Evolutionary conservation across 2,329 filamentous ascomycete genomes (phyloP), one percentile per base, ranked within the genome.

Genomic region (Sporothrix curviconia): DNA sequence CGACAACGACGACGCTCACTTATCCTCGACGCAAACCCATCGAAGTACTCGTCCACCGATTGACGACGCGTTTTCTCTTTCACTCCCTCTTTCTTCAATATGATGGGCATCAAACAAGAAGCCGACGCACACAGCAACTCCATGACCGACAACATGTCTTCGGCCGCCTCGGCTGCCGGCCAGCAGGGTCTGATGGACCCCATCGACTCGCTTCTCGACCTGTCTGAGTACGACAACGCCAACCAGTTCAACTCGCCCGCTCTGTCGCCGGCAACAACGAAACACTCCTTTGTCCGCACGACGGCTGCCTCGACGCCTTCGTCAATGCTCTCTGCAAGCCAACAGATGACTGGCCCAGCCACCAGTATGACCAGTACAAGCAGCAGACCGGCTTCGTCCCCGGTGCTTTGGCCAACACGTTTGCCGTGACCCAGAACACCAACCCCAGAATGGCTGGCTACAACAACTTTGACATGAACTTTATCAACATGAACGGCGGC

Each of bases 331-430:
- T 71, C 80, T 7, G 74, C 77, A 56, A 71, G 66, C 25, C 81
- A 86, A 61, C 79, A 79, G 19, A 82, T 92, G 67, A 85, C 84
- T 89, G 85, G 36, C 92, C 94, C 8, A 96, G 90, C 72, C 92
- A 96, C 75, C 90, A 95, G 73, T 97, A 97, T 78, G 89, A 91
- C 67, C 85, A 90, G 68, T 95, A 96, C 77, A 89, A 90, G 75
- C 94, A 99, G 71, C 92, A 96, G 76, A 96, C 94, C 3, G 91
- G 92, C 62, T 85, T 96, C 30, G 90, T 94, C 0, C 86, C 90
- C 1, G 91, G 91, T 61, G 92, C 90, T 54, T 77, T 94, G 62
- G 85, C 87, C 42, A 89, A 83, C 71, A 88, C 92, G 12, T 82
- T 94, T 68, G 87, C 89, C 36, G 82, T 94, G 66, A 91, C 89